Evolutionary conservation across 1,139 yeast species (phyloP).

Genomic region (Yamadazyma buinensis): DNA sequence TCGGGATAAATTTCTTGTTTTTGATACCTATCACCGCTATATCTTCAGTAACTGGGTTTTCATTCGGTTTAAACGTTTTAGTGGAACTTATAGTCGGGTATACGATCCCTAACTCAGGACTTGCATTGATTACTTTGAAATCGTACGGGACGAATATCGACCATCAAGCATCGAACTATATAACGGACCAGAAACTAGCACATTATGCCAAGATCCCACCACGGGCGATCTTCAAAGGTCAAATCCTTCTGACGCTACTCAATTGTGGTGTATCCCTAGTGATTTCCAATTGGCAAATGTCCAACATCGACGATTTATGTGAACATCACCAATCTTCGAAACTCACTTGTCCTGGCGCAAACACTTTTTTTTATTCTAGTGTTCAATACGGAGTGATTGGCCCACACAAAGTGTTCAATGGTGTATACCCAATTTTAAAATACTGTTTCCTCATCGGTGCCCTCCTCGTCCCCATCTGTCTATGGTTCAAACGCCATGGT

Average conservation of each 20-base stretch:
- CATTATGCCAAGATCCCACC: conserved; percentile 63
- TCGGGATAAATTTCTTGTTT: conserved; percentile 51
- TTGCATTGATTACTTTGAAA: conserved; percentile 56
- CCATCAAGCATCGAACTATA: conserved; percentile 57
- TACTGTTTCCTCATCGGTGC: conserved; percentile 56
- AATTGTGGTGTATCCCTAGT: conserved; percentile 46
- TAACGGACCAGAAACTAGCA: conserved; percentile 54
- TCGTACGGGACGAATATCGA: conserved; percentile 58
- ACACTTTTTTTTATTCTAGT: conserved; percentile 49
- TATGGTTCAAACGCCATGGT: conserved; percentile 34
- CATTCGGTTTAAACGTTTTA: conserved; percentile 53
- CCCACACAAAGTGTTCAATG: conserved; percentile 51
- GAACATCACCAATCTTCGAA: conserved; percentile 32
- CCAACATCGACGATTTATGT: conserved; percentile 40
- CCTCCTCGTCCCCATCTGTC: conserved; percentile 38
- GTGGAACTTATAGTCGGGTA: conserved; percentile 62
- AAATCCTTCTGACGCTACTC: conserved; percentile 40
- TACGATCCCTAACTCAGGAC: conserved; percentile 60
- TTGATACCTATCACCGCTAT: conserved; percentile 49
- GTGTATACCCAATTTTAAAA: conserved; percentile 44
- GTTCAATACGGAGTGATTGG: conserved; percentile 63
- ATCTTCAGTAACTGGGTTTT: conserved; percentile 51
- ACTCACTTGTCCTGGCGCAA: conserved; percentile 49
- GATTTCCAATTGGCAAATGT: conserved; percentile 51
- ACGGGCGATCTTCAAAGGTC: conserved; percentile 57